Base-by-base conservation (phyloP, 768 basidiomycete genomes). In the Suillus bovinus region DNA sequence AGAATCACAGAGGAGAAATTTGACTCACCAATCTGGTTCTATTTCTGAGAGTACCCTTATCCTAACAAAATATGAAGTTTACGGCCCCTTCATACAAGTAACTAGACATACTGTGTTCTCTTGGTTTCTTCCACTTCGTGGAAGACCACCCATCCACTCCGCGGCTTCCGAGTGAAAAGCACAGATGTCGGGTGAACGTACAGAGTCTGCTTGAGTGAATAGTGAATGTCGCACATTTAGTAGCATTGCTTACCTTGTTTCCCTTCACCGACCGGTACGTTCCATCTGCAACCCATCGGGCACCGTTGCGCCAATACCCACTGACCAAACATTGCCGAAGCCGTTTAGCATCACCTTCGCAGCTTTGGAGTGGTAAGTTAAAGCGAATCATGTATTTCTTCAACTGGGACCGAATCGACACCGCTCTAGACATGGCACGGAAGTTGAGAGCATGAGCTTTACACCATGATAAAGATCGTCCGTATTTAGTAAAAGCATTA, bases 61-160 rank as follows among this genome's bases (percentile, higher is more conserved):
- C 72, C 97, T 94, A 63, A 39, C 11, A 14, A 16, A 29, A 59
- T 31, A 56, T 20, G 49, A 67, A 58, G 74, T 63, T 61, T 59
- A 55, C n/a, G 47, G 9, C n/a, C 7, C 27, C 27, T 27, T 13
- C 8, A 10, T 41, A n/a, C 14, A 36, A 41, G 27, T 2, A 41
- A 31, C 31, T 22, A 27, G 47, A 73, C 91, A 69, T 68, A 93
- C 92, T 93, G 96, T 46, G 87, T 88, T 71, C 95, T 97, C 67
- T 94, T 96, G 0, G 97, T 98, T 75, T 99, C 96, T 69, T 98
- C 90, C 79, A 97, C 88, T 72, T 98, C 95, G 69, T 98, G 94
- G 70, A 89, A 98, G 10, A 99, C 80, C 4, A 99, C 92, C 93
- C 94, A 98, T 8, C 93, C 92, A 1, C 90, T 90, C 27, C 87